These are phyloP conservation scores for Solanum hybrid DNA, from an alignment of 305 asterid species.

Conservation along the genomic window DNA sequence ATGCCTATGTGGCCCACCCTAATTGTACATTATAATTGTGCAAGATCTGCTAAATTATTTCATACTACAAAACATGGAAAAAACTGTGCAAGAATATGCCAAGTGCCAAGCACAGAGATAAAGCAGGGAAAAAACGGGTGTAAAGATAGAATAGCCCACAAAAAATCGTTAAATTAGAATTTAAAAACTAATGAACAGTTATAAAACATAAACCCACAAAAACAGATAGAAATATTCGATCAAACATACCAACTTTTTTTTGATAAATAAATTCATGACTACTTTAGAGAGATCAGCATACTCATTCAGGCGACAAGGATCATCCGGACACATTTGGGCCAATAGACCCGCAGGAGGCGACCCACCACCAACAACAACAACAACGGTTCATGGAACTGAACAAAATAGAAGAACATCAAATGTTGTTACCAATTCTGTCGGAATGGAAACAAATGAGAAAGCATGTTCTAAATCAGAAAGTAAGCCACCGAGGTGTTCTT, in stretches of 20 bases:
- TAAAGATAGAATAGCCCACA: neutral
- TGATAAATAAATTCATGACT: constrained; percentile 15
- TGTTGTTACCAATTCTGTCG: neutral
- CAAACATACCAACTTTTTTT: neutral
- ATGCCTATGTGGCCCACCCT: neutral
- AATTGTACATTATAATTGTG: neutral
- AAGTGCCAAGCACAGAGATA: neutral
- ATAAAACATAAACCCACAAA: neutral
- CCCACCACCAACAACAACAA: neutral
- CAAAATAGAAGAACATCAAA: neutral
- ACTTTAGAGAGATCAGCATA: constrained; percentile 47
- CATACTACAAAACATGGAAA: too few species aligned
- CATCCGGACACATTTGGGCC: constrained; percentile 55
- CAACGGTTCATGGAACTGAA: neutral
- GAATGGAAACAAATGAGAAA: constrained; percentile 6
- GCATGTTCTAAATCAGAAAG: constrained; percentile 17
- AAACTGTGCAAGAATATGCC: neutral
- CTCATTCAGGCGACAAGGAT: constrained; percentile 56
- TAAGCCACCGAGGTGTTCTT: constrained; percentile 24
- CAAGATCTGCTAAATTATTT: neutral
- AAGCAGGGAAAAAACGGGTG: neutral
- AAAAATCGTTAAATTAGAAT: neutral
- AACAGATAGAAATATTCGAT: neutral
- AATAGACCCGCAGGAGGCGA: constrained; percentile 2
- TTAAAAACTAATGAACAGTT: neutral